phyloP scores from a whole-genome alignment of 495 filamentous ascomycete species.

The Aspergillus indologenus region DNA sequence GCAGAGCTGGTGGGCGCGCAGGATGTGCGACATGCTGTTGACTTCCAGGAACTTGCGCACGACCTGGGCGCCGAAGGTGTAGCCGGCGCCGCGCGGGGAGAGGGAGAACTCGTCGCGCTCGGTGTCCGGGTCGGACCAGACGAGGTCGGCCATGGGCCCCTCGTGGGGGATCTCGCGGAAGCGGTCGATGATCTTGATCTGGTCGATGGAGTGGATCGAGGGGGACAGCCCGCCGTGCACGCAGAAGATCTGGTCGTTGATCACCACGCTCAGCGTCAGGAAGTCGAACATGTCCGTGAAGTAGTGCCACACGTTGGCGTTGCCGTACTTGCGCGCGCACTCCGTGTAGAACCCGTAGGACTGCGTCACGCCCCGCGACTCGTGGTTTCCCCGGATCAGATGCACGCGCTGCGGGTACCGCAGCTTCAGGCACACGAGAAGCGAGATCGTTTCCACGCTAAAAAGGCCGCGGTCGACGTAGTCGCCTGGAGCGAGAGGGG shows the following conservation, averaged over 20 bases:
- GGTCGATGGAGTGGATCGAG: slow-evolving; percentile 96
- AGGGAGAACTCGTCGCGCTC: slow-evolving; percentile 96
- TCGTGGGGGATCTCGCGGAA: slow-evolving; percentile 98
- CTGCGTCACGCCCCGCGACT: slow-evolving; percentile 94
- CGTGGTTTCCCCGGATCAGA: slow-evolving; percentile 94
- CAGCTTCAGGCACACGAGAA: slow-evolving; percentile 91
- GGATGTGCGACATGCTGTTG: slow-evolving; percentile 93
- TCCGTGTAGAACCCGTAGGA: slow-evolving; percentile 99
- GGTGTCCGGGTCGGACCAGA: slow-evolving; percentile 95
- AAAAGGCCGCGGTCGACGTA: slow-evolving; percentile 98
- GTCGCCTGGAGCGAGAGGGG: slow-evolving; percentile 62
- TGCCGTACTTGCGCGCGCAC: slow-evolving; percentile 95
- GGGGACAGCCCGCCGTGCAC: slow-evolving; percentile 95
- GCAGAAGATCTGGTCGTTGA: slow-evolving; percentile 98
- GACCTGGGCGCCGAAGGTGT: slow-evolving; percentile 95
- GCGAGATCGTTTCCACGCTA: slow-evolving; percentile 93
- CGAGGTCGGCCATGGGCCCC: slow-evolving; percentile 97
- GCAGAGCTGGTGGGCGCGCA: slow-evolving; percentile 94
- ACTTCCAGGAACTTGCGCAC: slow-evolving; percentile 97
- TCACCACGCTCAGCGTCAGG: slow-evolving; percentile 91
- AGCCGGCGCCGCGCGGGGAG: slow-evolving; percentile 89
- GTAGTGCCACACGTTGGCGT: slow-evolving; percentile 98
- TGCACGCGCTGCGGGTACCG: slow-evolving; percentile 90
- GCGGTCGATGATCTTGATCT: slow-evolving; percentile 98
- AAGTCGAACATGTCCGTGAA: slow-evolving; percentile 99